phyloP scores from a whole-genome alignment of 768 basidiomycete species.

The Leucogyrophana mollusca region DNA sequence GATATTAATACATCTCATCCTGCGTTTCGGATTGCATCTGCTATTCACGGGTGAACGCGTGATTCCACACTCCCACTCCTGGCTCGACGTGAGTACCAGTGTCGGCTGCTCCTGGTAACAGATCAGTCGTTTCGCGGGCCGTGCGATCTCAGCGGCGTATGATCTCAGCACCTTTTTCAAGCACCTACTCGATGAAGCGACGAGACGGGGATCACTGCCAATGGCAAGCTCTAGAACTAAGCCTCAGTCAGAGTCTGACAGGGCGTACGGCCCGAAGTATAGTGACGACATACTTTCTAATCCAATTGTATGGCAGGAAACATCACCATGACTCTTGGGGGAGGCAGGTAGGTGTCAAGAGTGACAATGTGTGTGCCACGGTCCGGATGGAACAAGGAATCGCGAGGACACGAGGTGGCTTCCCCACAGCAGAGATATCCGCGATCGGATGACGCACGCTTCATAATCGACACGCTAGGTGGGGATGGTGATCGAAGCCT shows the following conservation, averaged over 20 bases:
- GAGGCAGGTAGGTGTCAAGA: no score
- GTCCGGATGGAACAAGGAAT: background rate
- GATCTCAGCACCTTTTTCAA: background rate
- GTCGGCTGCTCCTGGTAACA: background rate
- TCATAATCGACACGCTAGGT: background rate
- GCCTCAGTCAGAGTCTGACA: background rate
- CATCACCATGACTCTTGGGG: background rate
- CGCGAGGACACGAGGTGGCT: background rate
- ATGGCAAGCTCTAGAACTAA: background rate
- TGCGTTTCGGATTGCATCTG: background rate
- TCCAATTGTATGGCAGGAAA: background rate
- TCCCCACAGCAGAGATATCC: background rate
- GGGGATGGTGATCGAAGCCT: background rate
- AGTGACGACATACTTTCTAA: background rate
- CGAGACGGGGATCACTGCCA: background rate
- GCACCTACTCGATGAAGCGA: background rate
- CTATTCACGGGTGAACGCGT: background rate
- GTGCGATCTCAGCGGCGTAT: conserved; percentile 4
- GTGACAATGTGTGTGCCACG: no score
- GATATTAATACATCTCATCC: no score
- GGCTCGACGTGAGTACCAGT: background rate
- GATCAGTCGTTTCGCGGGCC: background rate
- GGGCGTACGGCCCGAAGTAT: background rate
- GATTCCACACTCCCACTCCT: background rate
- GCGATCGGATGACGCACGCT: background rate